phyloP scores from a whole-genome alignment of 352 stramenopile genomes.

The Phytophthora quininea region DNA sequence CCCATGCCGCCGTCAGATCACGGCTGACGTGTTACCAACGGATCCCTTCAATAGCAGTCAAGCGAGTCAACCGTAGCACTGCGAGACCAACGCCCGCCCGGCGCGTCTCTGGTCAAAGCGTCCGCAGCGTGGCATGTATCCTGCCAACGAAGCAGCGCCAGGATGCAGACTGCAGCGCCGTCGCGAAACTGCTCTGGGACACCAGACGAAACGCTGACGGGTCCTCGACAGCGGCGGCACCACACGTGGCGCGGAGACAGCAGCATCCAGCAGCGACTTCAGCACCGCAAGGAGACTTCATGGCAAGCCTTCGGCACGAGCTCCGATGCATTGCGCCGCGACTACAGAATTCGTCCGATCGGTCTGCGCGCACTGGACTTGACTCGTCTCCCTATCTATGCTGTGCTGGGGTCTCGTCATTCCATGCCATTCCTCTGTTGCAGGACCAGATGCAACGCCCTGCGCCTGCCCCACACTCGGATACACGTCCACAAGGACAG shows the following conservation, averaged over 20 bases:
- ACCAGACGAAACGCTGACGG: conserved; percentile 1
- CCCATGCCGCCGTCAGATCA: too few relatives aligned
- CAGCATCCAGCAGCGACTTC: not conserved
- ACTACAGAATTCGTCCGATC: too few relatives aligned
- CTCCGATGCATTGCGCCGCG: not conserved
- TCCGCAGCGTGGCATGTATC: conserved; percentile 31
- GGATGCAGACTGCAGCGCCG: not conserved
- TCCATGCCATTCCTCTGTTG: conserved; percentile 18
- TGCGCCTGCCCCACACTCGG: conserved; percentile 13
- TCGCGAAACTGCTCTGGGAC: conserved; percentile 29
- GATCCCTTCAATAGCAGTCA: conserved; percentile 34
- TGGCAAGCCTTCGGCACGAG: too few relatives aligned
- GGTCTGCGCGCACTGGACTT: not conserved
- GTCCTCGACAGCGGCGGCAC: not conserved
- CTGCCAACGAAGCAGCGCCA: conserved; percentile 13
- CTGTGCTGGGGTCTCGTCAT: not conserved
- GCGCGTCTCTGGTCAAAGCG: not conserved
- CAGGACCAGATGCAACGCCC: conserved; percentile 21
- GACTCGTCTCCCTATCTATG: not conserved
- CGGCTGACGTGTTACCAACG: conserved; percentile 21
- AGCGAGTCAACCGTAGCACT: not conserved
- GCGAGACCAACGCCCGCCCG: not conserved
- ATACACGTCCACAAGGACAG: conserved; percentile 8
- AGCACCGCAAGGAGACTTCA: too few relatives aligned
- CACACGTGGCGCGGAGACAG: not conserved